phyloP scores from a whole-genome alignment of 345 rosid species.

The sweet orange (Citrus sinensis) region DNA sequence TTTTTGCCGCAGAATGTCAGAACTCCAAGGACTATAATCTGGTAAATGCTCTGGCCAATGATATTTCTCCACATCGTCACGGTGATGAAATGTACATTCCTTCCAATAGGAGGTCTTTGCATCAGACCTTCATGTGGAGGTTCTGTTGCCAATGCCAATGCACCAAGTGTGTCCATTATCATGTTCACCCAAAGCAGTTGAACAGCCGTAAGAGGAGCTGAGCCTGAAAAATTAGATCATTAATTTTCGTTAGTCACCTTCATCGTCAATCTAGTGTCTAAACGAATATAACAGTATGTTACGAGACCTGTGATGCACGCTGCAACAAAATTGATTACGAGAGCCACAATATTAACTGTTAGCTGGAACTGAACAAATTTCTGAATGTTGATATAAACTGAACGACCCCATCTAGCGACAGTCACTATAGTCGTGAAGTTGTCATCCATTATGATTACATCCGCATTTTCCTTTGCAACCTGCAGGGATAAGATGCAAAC shows the following conservation, averaged over 20 bases:
- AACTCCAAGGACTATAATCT: conserved; percentile 47
- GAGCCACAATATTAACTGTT: conserved; percentile 73
- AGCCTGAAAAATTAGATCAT: conserved; percentile 36
- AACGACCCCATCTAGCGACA: conserved; percentile 80
- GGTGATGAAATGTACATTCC: conserved; percentile 56
- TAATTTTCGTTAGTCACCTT: background rate
- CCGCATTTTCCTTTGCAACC: conserved; percentile 86
- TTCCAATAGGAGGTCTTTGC: conserved; percentile 62
- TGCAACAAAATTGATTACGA: conserved; percentile 62
- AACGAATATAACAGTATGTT: background rate
- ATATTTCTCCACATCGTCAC: conserved; percentile 81
- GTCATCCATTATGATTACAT: conserved; percentile 84
- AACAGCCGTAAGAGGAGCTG: conserved; percentile 79
- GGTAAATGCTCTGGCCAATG: conserved; percentile 70
- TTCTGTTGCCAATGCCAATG: conserved; percentile 75
- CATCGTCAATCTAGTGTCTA: background rate
- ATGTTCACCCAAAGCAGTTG: conserved; percentile 88
- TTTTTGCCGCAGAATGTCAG: conserved; percentile 55
- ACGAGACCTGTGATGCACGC: conserved; percentile 63
- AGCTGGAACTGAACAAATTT: conserved; percentile 84
- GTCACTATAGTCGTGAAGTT: conserved; percentile 70
- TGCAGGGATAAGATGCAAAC: conserved; percentile 11
- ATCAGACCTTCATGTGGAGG: conserved; percentile 74
- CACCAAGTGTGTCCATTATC: conserved; percentile 93
- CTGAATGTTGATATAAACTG: conserved; percentile 79